Percentiles rank a stretch among this genome's conserved stretches.
Evolutionary conservation across 2,329 filamentous ascomycete genomes (phyloP).

Genomic region (Chaetothyriales sp.): DNA sequence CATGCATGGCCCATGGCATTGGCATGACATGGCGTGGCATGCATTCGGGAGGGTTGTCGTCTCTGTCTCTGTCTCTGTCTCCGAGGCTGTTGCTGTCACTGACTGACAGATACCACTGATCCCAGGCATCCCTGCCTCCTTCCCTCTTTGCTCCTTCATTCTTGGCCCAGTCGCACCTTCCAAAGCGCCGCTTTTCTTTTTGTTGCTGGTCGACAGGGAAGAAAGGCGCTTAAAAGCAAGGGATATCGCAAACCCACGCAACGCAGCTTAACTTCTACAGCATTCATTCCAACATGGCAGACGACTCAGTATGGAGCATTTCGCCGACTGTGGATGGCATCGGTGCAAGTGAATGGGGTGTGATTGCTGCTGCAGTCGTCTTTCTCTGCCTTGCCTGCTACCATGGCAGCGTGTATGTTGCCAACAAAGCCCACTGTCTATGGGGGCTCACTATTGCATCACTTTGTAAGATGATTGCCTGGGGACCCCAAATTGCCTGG

Average conservation of each 20-base stretch:
- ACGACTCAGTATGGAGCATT: not conserved
- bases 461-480: not conserved
- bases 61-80: not conserved
- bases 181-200: not conserved
- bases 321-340: not conserved
- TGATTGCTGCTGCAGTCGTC: not conserved
- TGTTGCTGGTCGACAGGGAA: not conserved
- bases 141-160: not conserved
- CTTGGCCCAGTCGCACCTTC: not conserved
- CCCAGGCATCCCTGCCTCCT: not conserved
- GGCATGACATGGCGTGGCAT: too few species aligned
- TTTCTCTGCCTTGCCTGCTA: not conserved
- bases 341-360: not conserved
- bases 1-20: too few species aligned
- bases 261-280: not conserved
- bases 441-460: not conserved
- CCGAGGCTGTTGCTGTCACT: not conserved
- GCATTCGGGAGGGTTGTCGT: too few species aligned
- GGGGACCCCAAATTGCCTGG: too few species aligned
- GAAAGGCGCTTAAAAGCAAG: not conserved
- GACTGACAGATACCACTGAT: too few species aligned
- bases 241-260: not conserved
- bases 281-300: not conserved
- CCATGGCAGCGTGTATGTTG: not conserved
- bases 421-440: not conserved